Evolutionary conservation across 2,329 filamentous ascomycete species (phyloP).

Genomic region (Epichloe uncinata): DNA sequence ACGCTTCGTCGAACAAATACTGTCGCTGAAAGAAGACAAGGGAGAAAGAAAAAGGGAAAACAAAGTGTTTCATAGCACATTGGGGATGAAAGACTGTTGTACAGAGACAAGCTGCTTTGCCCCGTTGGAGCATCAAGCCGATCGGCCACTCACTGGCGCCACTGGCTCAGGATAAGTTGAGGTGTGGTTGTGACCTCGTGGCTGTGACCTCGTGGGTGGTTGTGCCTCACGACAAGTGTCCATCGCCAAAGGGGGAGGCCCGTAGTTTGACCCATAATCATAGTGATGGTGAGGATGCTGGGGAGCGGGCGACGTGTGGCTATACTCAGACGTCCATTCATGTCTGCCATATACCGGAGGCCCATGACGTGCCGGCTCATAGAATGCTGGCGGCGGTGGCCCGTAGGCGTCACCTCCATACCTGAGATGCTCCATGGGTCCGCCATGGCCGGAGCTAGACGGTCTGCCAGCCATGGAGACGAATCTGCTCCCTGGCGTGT

Average conservation of each 20-base stretch:
- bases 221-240: neutral
- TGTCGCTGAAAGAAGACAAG: too few species aligned
- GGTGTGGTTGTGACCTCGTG: neutral
- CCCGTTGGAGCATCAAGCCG: neutral
- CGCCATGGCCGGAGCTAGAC: constrained; percentile 9
- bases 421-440: neutral
- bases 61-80: neutral
- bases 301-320: neutral
- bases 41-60: too few species aligned
- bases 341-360: neutral
- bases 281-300: neutral
- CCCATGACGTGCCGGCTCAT: constrained; percentile 5
- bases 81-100: constrained; percentile 6
- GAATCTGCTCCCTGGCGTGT: constrained; percentile 7
- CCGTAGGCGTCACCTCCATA: constrained; percentile 1
- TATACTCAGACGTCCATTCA: constrained; percentile 2
- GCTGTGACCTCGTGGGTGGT: neutral
- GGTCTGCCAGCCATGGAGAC: constrained; percentile 6
- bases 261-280: neutral
- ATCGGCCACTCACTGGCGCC: neutral
- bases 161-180: constrained; percentile 3
- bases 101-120: neutral
- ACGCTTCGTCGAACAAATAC: too few species aligned
- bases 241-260: neutral
- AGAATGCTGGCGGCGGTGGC: neutral